Base-by-base conservation (phyloP, 2,329 filamentous ascomycete genomes). In the Paraconiothyrium sp. region DNA sequence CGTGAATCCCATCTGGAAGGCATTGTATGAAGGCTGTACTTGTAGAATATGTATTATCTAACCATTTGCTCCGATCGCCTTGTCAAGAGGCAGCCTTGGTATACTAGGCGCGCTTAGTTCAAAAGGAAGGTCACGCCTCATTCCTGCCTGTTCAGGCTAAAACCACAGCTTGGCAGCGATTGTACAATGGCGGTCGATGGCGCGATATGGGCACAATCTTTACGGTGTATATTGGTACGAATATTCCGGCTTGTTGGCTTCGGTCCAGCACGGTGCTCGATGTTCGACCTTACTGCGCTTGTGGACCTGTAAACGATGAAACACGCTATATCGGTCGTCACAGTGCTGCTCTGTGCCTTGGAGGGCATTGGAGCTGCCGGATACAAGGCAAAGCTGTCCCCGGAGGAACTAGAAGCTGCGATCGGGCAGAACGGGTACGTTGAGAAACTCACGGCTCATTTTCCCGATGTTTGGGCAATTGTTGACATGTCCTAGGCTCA, bases 111-210 rank as follows among this genome's bases (percentile, higher is more conserved):
- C 52, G 52, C 52, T 55, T 55, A n/a, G 52, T 46, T 39, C 52
- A 55, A 55, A 22, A 55, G 52, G 52, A 55, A 55, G 52, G 52
- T 55, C 39, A 22, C 22, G 13, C 27, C 27, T 4, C 8, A 24
- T 43, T 55, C 52, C 39, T 55, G 52, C 52, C 52, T 34, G 43
- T 55, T 55, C 39, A 46, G 52, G 52, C 52, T 55, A 55, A 55
- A 34, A 10, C 20, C 41, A 20, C 39, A 34, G 39, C 52, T 55
- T 55, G 52, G 52, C 52, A 34, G 20, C 27, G 27, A 41, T 46
- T 55, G 27, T 41, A 24, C 11, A 16, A 34, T 3, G 22, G 37
- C 51, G 37, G 24, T 20, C 39, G 3, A 32, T 44, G 37, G 49
- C 49, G 49, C 4, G 34, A 52, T 54, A 20, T 54, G 13, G 37